Evolutionary conservation across 176 grass and related monocot genomes (phyloP).

Genomic region (Ensete ventricosum): DNA sequence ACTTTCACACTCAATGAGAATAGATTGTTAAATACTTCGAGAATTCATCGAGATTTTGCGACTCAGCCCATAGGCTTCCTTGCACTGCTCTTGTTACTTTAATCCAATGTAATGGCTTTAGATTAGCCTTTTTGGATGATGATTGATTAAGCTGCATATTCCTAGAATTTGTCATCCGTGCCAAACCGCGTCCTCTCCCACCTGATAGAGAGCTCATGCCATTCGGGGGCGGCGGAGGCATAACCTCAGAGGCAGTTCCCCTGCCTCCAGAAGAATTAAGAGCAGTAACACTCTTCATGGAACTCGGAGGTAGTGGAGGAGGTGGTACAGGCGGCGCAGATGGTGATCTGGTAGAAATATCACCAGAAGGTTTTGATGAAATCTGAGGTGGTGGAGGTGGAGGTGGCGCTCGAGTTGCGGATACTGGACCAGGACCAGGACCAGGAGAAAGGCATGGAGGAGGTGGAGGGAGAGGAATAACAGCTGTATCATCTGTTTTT

Average conservation of each 20-base stretch:
- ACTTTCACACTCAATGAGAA: neutral
- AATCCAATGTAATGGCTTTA: constrained; percentile 98
- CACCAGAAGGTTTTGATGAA: neutral
- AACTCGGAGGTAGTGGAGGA: constrained; percentile 35
- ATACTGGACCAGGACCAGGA: neutral
- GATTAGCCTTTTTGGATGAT: constrained; percentile 59
- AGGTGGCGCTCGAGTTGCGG: neutral
- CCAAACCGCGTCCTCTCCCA: constrained; percentile 21
- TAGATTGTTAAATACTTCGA: constrained; percentile 37
- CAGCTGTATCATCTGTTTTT: neutral
- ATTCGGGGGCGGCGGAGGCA: constrained; percentile 31
- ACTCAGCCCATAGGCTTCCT: constrained; percentile 87
- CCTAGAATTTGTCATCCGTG: constrained; percentile 28
- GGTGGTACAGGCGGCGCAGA: constrained; percentile 28
- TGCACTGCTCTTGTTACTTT: constrained; percentile 99
- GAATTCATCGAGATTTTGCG: constrained; percentile 62
- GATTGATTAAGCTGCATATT: constrained; percentile 40
- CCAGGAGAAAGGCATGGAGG: neutral
- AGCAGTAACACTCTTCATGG: neutral
- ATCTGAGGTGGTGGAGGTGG: constrained; percentile 27
- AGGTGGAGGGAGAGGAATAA: constrained; percentile 10
- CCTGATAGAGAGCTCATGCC: constrained; percentile 16
- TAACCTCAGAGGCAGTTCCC: constrained; percentile 13
- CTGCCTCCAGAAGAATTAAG: neutral
- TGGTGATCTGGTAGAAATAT: constrained; percentile 8